phyloP scores from a whole-genome alignment of 2,329 filamentous ascomycete genomes.

The Decorospora gaudefroyi region DNA sequence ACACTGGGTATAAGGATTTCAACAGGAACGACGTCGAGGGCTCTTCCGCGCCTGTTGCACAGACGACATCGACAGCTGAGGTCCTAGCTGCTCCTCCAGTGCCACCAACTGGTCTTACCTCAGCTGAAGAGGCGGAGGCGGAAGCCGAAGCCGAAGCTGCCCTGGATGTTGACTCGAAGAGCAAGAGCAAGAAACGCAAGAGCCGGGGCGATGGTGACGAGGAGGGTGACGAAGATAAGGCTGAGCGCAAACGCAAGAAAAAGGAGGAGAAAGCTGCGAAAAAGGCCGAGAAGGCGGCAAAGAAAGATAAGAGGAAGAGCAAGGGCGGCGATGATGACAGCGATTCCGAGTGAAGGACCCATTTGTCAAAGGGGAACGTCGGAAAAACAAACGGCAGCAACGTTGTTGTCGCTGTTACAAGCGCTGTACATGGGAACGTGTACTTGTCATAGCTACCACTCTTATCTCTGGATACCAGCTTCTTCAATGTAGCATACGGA shows the following conservation, averaged over 20 bases:
- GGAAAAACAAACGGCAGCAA: constrained; percentile 20
- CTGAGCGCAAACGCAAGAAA: constrained; percentile 66
- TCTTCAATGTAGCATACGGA: constrained; percentile 44
- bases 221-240: constrained; percentile 54
- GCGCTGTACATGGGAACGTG: constrained; percentile 24
- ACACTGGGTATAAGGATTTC: constrained; percentile 86
- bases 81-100: constrained; percentile 47
- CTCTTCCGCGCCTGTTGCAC: constrained; percentile 31
- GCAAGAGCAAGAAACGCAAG: constrained; percentile 54
- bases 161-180: constrained; percentile 13
- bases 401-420: constrained; percentile 18
- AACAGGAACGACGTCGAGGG: constrained; percentile 33
- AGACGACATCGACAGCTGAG: constrained; percentile 41
- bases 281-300: constrained; percentile 36
- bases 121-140: constrained; percentile 49
- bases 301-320: constrained; percentile 43
- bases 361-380: constrained; percentile 22
- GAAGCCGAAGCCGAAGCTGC: constrained; percentile 35
- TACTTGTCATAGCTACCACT: constrained; percentile 31
- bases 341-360: constrained; percentile 40
- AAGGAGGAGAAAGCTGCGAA: constrained; percentile 65
- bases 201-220: constrained; percentile 54
- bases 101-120: constrained; percentile 34
- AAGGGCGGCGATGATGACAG: constrained; percentile 35
- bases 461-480: constrained; percentile 36